Evolutionary conservation across 2,329 filamentous ascomycete genomes (phyloP).

Genomic region (Dendryphion nanum): DNA sequence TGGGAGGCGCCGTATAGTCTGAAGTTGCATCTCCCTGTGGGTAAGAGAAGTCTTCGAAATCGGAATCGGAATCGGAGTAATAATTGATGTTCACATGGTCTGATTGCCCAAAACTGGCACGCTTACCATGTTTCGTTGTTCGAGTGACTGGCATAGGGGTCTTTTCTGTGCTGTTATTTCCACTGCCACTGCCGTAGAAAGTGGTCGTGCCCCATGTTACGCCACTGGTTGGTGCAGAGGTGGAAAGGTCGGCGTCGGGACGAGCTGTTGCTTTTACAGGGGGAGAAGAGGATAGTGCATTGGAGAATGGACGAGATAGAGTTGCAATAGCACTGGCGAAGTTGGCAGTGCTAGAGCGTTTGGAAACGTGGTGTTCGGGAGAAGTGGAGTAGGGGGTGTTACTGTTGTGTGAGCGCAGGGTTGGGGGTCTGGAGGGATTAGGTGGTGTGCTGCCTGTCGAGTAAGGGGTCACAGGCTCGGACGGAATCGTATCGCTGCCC

Average conservation of each 20-base stretch:
- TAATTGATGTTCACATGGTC: slow-evolving; percentile 29
- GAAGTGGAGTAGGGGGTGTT: slow-evolving; percentile 44
- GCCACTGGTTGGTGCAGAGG: slow-evolving; percentile 41
- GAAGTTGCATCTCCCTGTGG: slow-evolving; percentile 18
- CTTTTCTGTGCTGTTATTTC: slow-evolving; percentile 23
- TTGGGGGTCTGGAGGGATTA: slow-evolving; percentile 40
- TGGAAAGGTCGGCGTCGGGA: slow-evolving; percentile 40
- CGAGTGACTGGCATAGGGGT: slow-evolving; percentile 5
- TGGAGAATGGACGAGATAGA: slow-evolving; percentile 41
- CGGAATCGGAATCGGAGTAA: slow-evolving; percentile 33
- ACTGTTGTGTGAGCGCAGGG: slow-evolving; percentile 35
- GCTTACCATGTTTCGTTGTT: slow-evolving; percentile 35
- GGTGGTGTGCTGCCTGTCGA: slow-evolving; percentile 56
- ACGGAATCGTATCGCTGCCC: slow-evolving; percentile 40
- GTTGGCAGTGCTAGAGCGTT: slow-evolving; percentile 35
- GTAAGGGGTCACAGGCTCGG: slow-evolving; percentile 51
- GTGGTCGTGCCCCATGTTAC: slow-evolving; percentile 49
- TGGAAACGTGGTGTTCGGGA: slow-evolving; percentile 38
- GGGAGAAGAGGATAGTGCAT: slow-evolving; percentile 39
- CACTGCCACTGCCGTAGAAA: slow-evolving; percentile 36
- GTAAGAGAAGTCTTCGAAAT: slow-evolving; percentile 20
- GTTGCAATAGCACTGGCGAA: slow-evolving; percentile 41
- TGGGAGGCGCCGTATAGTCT: slow-evolving; percentile 20
- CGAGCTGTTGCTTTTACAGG: slow-evolving; percentile 33
- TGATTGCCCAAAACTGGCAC: slow-evolving; percentile 34